Conservation (phyloP, 2,329 filamentous ascomycete species). For the Hypoxylon sp. region DNA sequence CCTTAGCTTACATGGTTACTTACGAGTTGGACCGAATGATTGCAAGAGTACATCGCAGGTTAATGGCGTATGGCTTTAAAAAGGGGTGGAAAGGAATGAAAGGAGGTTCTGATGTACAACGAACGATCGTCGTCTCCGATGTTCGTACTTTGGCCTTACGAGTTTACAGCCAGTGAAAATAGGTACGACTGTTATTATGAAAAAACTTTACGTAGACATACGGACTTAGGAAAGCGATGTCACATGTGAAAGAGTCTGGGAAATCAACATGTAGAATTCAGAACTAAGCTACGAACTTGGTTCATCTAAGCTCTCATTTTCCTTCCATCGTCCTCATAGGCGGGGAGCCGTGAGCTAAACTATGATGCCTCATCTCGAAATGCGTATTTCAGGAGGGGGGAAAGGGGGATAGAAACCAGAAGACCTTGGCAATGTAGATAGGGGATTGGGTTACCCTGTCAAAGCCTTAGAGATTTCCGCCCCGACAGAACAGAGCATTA, state of each 20-base stretch:
- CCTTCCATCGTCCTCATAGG: conserved; percentile 14
- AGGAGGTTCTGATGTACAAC: conserved; percentile 4
- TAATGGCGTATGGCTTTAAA: conserved; percentile 11
- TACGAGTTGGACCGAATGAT: conserved; percentile 2
- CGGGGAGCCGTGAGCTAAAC: conserved; percentile 14
- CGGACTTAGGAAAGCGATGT: neutral
- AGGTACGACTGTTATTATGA: neutral
- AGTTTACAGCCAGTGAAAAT: neutral
- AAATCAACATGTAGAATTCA: conserved; percentile 40
- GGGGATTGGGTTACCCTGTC: neutral
- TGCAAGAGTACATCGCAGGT: conserved; percentile 1
- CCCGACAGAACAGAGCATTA: conserved; percentile 27
- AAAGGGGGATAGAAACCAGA: conserved; percentile 11
- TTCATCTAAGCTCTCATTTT: conserved; percentile 33
- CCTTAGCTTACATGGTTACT: conserved; percentile 36
- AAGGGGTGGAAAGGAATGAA: neutral
- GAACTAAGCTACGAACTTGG: conserved; percentile 39
- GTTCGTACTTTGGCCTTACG: conserved; percentile 3
- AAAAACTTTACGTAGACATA: neutral
- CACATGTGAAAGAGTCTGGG: neutral
- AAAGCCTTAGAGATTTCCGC: conserved; percentile 8
- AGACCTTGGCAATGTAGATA: conserved; percentile 7
- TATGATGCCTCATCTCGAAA: conserved; percentile 19
- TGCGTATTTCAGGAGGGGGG: conserved; percentile 22
- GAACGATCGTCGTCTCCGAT: neutral